Evolutionary conservation across 2,329 filamentous ascomycete genomes (phyloP).

Genomic region (Talaromyces sp.): DNA sequence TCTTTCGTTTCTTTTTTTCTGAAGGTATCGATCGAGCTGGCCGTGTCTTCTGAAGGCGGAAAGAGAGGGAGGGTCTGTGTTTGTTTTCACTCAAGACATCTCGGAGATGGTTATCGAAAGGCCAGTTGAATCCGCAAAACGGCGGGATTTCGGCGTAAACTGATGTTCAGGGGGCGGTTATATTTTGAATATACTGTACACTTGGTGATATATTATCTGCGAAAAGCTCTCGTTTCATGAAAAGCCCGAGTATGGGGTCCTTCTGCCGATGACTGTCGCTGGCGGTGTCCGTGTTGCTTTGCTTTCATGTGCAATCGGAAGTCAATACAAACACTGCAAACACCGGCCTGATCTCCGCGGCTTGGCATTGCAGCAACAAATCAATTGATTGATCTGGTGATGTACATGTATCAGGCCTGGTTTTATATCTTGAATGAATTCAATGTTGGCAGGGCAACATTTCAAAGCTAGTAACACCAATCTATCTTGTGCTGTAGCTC

Average conservation of each 20-base stretch:
- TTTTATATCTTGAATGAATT: background rate
- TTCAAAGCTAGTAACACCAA: too few species aligned
- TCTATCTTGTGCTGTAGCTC: background rate
- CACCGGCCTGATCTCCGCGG: background rate
- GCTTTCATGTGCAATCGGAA: background rate
- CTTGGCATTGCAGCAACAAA: too few species aligned
- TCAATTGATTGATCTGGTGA: too few species aligned
- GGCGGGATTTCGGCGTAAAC: background rate
- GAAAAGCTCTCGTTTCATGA: background rate
- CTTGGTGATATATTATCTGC: background rate
- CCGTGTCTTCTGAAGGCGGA: background rate
- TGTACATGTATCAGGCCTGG: background rate
- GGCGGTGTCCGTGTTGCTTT: background rate
- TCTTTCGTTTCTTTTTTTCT: too few species aligned
- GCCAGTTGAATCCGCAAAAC: background rate
- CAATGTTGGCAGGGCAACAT: too few species aligned
- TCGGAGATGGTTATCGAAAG: background rate
- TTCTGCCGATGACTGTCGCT: background rate
- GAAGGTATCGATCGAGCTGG: background rate
- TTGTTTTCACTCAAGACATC: background rate
- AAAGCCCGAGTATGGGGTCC: background rate
- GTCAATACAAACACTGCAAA: constrained; percentile 11
- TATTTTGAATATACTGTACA: background rate
- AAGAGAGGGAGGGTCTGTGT: background rate
- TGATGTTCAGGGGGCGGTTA: background rate